Percentiles rank a stretch among this genome's conserved stretches.
These are phyloP conservation scores for Climacium dendroides DNA, from an alignment of 225 moss, liverwort and hornwort species.

Conservation along the genomic window DNA sequence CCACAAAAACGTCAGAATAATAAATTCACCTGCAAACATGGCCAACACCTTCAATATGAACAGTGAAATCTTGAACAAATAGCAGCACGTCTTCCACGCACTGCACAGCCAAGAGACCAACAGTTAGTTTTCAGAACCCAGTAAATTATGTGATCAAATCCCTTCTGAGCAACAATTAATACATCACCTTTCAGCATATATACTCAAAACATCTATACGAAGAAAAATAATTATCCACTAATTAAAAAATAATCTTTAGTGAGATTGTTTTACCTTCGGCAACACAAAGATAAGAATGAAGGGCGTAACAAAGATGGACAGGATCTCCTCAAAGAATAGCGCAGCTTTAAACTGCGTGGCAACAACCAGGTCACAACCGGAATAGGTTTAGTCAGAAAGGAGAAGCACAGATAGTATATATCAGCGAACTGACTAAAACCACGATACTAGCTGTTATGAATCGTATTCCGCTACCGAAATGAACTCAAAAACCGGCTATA, in stretches of 20 bases:
- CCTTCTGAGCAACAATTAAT: background rate
- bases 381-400: background rate
- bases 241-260: background rate
- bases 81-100: conserved; percentile 91
- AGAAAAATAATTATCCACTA: background rate
- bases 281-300: conserved; percentile 92
- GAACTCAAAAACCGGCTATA: background rate
- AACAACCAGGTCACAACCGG: background rate
- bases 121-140: background rate
- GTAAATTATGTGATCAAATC: background rate
- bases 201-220: background rate
- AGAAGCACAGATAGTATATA: background rate
- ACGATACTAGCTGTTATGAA: background rate
- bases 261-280: conserved; percentile 52
- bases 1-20: background rate
- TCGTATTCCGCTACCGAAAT: background rate
- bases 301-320: conserved; percentile 88
- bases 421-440: background rate
- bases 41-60: conserved; percentile 85
- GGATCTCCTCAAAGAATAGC: conserved; percentile 88
- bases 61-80: conserved; percentile 88
- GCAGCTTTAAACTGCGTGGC: conserved; percentile 66
- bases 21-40: conserved; percentile 86
- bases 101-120: conserved; percentile 32
- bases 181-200: background rate